Percentiles rank a stretch among this genome's conserved stretches.
Conservation (phyloP, 2,329 filamentous ascomycete genomes). For the Leptographium lundbergii region DNA sequence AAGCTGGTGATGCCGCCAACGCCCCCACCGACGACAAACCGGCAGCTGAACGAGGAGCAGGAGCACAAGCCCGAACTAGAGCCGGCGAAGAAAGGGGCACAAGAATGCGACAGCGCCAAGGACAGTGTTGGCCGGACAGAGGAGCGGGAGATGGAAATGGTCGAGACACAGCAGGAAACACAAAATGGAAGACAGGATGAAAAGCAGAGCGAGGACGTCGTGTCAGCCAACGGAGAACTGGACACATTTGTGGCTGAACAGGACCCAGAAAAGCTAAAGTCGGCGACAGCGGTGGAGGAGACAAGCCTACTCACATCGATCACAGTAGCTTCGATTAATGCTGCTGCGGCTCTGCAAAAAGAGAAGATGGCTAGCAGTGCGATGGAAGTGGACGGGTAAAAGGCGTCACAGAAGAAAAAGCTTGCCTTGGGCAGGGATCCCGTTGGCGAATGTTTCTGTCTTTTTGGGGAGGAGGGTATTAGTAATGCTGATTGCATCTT, state of each 20-base stretch:
- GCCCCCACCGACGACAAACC: constrained; percentile 1
- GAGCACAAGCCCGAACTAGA: background rate
- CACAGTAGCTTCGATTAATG: background rate
- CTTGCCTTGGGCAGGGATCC: background rate
- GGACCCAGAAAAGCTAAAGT: background rate
- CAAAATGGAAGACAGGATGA: background rate
- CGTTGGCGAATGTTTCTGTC: background rate
- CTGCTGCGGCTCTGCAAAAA: background rate
- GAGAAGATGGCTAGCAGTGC: background rate
- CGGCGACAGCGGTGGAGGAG: background rate
- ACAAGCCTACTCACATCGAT: background rate
- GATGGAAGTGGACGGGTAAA: constrained; percentile 9
- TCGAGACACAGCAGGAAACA: background rate
- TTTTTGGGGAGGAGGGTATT: background rate
- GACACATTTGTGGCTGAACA: background rate
- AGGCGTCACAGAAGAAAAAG: background rate
- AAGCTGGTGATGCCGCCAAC: constrained; percentile 5
- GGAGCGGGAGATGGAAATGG: background rate
- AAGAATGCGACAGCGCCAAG: background rate
- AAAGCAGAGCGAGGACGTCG: background rate
- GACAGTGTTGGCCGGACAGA: background rate
- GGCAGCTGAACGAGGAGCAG: background rate
- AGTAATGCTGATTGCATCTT: background rate
- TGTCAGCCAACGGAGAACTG: background rate
- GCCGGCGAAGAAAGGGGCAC: background rate